Base-by-base conservation (phyloP, 352 stramenopile genomes). In the Phytophthora pseudosyringae region DNA sequence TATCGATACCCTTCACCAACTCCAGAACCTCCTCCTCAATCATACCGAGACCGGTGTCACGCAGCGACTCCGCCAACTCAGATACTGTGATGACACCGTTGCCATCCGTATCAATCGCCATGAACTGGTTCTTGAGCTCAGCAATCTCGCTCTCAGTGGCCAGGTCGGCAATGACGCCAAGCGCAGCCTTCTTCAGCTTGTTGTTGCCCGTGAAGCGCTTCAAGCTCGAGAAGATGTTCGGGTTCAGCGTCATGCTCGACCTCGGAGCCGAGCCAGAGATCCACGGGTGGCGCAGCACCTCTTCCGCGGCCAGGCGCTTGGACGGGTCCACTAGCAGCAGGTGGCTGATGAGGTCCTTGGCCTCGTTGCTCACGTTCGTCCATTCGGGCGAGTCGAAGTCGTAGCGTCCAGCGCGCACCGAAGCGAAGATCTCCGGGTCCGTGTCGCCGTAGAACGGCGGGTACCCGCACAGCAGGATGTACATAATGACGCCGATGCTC, bases 371-470 rank as follows among this genome's bases (percentile, higher is more conserved):
- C 57, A 96, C 88, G 15, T 87, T 76, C 18, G 80, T 82, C 89
- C 89, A 97, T 57, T 94, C 86, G 18, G 86, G 83, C 25, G 86
- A 92, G 62, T 94, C 86, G 47, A 95, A 97, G 71, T 93, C 89
- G 56, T 94, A 95, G 47, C 80, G 75, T 25, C 84, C 85, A 40
- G 80, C 76, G 51, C 86, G 85, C 59, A 96, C 86, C 4, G 81
- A 90, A 5, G 83, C 78, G 54, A 97, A 97, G 61, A 97, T 97
- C 71, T 97, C 88, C 1, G 81, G 83, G 57, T 98, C 95, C 39
- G 93, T 97, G 57, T 97, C 94, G 45, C 97, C 97, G 60, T 98
- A 97, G 83, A 99, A 99, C 7, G 97, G 97, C 6, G 97, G 89
- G 65, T 98, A 98, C 18, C 97, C 95, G 52, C 90, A 98, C n/a